A percentile compares a stretch with the other conserved stretches of the same genome.
Conservation (phyloP, 2,329 filamentous ascomycete genomes). For the Ascochyta viciae-villosae region DNA sequence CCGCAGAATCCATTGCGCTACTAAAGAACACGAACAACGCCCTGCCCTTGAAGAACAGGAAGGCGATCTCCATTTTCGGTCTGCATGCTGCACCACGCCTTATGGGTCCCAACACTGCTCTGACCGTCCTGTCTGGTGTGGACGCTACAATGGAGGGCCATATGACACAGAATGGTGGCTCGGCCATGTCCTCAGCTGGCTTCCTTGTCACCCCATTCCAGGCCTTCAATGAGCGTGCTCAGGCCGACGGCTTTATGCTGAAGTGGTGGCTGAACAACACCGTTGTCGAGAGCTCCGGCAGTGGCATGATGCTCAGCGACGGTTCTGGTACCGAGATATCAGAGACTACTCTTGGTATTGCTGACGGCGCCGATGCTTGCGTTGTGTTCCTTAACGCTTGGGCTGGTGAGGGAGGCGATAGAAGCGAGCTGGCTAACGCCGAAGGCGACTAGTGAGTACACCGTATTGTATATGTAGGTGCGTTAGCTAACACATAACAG, state of each 20-base stretch:
- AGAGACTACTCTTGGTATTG: constrained; percentile 16
- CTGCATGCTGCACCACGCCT: constrained; percentile 11
- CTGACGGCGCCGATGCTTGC: constrained; percentile 19
- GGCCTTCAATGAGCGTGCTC: constrained; percentile 16
- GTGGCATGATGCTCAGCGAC: constrained; percentile 14
- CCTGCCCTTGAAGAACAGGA: constrained; percentile 53
- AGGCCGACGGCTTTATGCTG: constrained; percentile 17
- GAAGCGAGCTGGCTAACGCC: constrained; percentile 12
- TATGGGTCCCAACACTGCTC: constrained; percentile 18
- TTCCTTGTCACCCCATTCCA: constrained; percentile 15
- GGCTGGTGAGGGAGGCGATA: constrained; percentile 19
- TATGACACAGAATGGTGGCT: constrained; percentile 17
- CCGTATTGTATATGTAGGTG: neutral
- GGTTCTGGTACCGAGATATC: constrained; percentile 15
- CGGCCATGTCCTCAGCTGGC: constrained; percentile 17
- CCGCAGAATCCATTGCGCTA: constrained; percentile 44
- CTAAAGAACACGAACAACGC: constrained; percentile 61
- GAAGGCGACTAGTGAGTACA: constrained; percentile 11
- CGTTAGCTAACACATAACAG: constrained; percentile 1
- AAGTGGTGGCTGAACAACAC: constrained; percentile 23
- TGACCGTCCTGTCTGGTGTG: constrained; percentile 16
- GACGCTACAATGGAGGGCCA: constrained; percentile 18
- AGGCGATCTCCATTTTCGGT: constrained; percentile 12
- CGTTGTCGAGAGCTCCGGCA: constrained; percentile 7
- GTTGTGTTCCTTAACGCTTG: constrained; percentile 31